Percentiles rank a stretch among this genome's conserved stretches.
Conservation (phyloP, 139 green algal genomes). For the Gonium pectorale region DNA sequence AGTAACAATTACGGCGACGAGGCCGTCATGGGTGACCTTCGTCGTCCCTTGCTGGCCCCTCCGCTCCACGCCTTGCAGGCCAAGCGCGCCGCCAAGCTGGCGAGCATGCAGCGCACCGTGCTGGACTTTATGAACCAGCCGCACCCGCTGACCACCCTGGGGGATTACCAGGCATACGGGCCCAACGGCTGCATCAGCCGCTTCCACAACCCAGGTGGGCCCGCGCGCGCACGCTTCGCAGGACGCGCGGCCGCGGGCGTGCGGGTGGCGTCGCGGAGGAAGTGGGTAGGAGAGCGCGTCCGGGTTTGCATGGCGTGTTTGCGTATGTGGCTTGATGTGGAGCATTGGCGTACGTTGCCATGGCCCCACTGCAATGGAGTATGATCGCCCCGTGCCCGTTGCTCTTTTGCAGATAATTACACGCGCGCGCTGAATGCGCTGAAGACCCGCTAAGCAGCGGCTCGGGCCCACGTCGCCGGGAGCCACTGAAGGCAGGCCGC, state of each 20-base stretch:
- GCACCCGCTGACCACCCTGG: conserved; percentile 94
- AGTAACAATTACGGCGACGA: too few species aligned
- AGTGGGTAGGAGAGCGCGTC: too few species aligned
- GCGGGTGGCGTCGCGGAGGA: too few species aligned
- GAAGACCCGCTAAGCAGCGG: background rate
- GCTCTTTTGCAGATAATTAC: conserved; percentile 21
- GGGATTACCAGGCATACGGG: conserved; percentile 89
- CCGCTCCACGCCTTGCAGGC: too few species aligned
- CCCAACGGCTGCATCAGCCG: conserved; percentile 86
- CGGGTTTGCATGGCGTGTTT: background rate
- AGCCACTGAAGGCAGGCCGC: too few species aligned
- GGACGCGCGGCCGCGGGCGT: too few species aligned
- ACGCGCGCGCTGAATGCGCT: background rate
- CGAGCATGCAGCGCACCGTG: conserved; percentile 67
- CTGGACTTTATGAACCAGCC: conserved; percentile 91
- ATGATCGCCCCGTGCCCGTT: background rate
- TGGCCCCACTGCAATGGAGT: too few species aligned
- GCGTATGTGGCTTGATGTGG: background rate
- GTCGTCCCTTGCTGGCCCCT: too few species aligned
- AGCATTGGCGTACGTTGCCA: background rate
- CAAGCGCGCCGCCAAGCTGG: background rate
- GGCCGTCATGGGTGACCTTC: too few species aligned
- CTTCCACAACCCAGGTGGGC: conserved; percentile 92
- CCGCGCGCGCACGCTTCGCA: too few species aligned
- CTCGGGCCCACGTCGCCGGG: too few species aligned